phyloP scores from a whole-genome alignment of 2,329 filamentous ascomycete species.

The Colletotrichum graminicola region DNA sequence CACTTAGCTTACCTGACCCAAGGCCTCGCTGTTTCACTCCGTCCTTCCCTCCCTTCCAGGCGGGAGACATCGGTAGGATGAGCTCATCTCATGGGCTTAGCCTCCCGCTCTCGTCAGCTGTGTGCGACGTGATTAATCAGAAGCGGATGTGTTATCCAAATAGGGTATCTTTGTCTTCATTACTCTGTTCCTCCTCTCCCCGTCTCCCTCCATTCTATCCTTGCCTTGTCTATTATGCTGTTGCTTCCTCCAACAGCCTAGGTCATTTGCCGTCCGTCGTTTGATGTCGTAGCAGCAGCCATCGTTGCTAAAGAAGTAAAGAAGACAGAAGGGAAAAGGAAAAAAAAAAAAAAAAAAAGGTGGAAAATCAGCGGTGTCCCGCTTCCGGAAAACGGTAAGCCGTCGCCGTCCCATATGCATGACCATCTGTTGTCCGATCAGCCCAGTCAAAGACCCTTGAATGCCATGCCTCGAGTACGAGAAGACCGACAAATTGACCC shows the following conservation, averaged over 20 bases:
- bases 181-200: not conserved
- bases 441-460: conserved; percentile 8
- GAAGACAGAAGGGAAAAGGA: not conserved
- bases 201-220: not conserved
- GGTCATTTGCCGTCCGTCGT: conserved; percentile 5
- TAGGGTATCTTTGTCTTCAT: conserved; percentile 16
- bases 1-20: conserved; percentile 12
- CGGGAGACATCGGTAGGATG: not conserved
- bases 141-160: conserved; percentile 10
- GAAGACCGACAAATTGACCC: conserved; percentile 19
- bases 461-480: conserved; percentile 21
- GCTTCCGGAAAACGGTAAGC: conserved; percentile 4
- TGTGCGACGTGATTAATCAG: not conserved
- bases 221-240: not conserved
- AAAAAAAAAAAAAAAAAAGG: not conserved
- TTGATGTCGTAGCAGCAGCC: conserved; percentile 5
- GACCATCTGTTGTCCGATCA: not conserved
- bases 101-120: conserved; percentile 19
- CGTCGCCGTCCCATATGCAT: conserved; percentile 4
- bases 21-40: not conserved
- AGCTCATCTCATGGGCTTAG: conserved; percentile 8
- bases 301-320: not conserved
- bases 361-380: not conserved
- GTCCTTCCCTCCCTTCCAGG: not conserved
- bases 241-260: not conserved